These are phyloP conservation scores for Medakamo hakoo DNA, from an alignment of 139 green algal genomes.

Conservation along the genomic window DNA sequence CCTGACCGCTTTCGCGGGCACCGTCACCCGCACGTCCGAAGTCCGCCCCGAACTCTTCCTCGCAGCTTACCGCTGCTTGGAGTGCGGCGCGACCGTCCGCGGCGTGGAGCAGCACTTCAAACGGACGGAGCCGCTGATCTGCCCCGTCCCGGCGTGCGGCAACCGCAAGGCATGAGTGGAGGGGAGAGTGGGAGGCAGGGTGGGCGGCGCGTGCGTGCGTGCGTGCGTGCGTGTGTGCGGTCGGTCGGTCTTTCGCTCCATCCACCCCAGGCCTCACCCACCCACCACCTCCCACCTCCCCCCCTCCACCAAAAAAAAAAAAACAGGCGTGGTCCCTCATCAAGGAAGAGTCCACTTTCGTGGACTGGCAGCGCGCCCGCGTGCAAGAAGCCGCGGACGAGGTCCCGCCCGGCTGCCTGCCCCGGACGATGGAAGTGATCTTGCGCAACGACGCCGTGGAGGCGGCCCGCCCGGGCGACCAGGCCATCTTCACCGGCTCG, in stretches of 20 bases:
- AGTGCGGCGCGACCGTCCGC: conserved; percentile 35
- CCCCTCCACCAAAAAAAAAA: no score
- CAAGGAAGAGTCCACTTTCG: conserved; percentile 81
- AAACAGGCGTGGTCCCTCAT: conserved; percentile 65
- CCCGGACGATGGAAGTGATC: conserved; percentile 91
- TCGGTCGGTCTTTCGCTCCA: no score
- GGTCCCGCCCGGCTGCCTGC: conserved; percentile 82
- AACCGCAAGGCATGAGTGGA: no score
- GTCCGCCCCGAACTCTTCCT: conserved; percentile 87
- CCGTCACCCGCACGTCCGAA: conserved; percentile 87
- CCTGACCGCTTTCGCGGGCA: conserved; percentile 53
- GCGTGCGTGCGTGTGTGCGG: no score
- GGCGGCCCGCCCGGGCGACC: conserved; percentile 85
- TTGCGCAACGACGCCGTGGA: conserved; percentile 85
- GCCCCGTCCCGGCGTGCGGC: conserved; percentile 63
- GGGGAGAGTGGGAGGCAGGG: no score
- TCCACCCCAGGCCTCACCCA: no score
- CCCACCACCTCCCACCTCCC: no score
- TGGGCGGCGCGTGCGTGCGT: no score
- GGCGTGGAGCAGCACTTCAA: conserved; percentile 96
- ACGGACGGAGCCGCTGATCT: conserved; percentile 83
- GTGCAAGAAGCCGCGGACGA: conserved; percentile 90
- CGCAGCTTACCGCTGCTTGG: conserved; percentile 76
- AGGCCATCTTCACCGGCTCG: conserved; percentile 74
- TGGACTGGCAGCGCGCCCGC: conserved; percentile 95